These are phyloP conservation scores for Aegilops tauschii DNA, from an alignment of 176 grass and related monocot species.

Conservation along the genomic window DNA sequence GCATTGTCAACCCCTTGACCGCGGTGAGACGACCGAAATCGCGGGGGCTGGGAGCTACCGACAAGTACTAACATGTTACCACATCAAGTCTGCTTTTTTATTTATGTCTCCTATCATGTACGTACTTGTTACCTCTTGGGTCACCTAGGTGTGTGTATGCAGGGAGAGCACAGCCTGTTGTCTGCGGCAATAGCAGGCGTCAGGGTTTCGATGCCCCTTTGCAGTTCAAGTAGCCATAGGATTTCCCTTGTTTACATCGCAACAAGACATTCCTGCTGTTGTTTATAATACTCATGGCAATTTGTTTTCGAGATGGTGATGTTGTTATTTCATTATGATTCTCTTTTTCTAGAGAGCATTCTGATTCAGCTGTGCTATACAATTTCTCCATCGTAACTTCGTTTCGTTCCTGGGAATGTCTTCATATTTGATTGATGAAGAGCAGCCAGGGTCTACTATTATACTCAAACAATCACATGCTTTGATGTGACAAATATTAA, in stretches of 20 bases:
- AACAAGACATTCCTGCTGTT: neutral
- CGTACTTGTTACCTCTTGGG: neutral
- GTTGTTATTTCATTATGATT: too few relatives aligned
- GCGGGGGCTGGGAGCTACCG: slow-evolving; percentile 51
- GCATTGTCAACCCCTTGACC: slow-evolving; percentile 58
- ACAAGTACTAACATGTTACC: slow-evolving; percentile 29
- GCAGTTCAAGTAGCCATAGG: slow-evolving; percentile 4
- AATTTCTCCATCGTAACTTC: too few relatives aligned
- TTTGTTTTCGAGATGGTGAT: too few relatives aligned
- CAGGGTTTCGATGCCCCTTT: slow-evolving; percentile 14
- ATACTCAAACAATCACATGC: too few relatives aligned
- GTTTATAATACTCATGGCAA: neutral
- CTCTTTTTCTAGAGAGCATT: too few relatives aligned
- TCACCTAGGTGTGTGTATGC: neutral
- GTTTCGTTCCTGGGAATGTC: too few relatives aligned
- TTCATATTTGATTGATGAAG: too few relatives aligned
- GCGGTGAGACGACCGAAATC: slow-evolving; percentile 55
- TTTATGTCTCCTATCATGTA: neutral
- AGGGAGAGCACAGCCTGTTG: slow-evolving; percentile 8
- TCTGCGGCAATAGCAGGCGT: neutral
- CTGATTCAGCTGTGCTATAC: too few relatives aligned
- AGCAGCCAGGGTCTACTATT: too few relatives aligned
- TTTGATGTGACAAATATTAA: too few relatives aligned
- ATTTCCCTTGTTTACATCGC: slow-evolving; percentile 18
- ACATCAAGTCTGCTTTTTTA: neutral